Evolutionary conservation across 805 yeast genomes (phyloP).

Genomic region (Zygoascus biomembranicola): DNA sequence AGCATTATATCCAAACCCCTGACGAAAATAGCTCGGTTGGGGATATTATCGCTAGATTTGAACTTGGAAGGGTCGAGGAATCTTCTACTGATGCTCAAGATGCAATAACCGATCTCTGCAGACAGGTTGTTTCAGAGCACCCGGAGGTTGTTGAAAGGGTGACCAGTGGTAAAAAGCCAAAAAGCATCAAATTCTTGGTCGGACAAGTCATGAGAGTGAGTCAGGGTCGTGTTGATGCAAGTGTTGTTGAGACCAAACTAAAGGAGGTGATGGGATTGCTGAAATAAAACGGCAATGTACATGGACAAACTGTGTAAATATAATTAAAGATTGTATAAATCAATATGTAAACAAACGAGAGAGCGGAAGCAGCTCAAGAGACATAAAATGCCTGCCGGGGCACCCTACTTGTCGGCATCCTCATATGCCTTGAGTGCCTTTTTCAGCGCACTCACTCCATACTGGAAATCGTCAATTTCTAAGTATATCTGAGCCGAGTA

Average conservation of each 20-base stretch:
- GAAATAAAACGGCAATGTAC: not conserved
- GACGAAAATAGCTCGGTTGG: conserved; percentile 25
- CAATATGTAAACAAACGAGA: too few relatives aligned
- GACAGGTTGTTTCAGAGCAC: conserved; percentile 37
- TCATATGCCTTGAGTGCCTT: conserved; percentile 14
- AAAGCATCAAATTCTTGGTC: conserved; percentile 65
- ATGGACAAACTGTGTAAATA: not conserved
- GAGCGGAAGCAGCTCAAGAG: too few relatives aligned
- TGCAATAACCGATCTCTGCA: conserved; percentile 38
- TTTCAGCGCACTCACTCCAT: conserved; percentile 36
- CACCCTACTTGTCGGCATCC: not conserved
- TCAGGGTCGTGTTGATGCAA: conserved; percentile 49
- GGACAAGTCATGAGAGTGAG: conserved; percentile 80
- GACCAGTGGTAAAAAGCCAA: conserved; percentile 46
- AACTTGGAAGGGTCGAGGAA: conserved; percentile 31
- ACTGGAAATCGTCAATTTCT: conserved; percentile 45
- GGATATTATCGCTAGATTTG: conserved; percentile 44
- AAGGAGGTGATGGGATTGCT: not conserved
- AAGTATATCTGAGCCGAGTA: conserved; percentile 56
- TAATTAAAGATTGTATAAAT: not conserved
- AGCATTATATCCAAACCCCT: conserved; percentile 49
- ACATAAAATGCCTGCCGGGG: too few relatives aligned
- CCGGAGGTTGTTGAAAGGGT: conserved; percentile 51
- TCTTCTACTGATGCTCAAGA: conserved; percentile 24
- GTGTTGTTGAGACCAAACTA: conserved; percentile 8